Evolutionary conservation across 108 stramenopile species (phyloP), one percentile per base, ranked within the genome.

Genomic region (Thalassiosira profunda): DNA sequence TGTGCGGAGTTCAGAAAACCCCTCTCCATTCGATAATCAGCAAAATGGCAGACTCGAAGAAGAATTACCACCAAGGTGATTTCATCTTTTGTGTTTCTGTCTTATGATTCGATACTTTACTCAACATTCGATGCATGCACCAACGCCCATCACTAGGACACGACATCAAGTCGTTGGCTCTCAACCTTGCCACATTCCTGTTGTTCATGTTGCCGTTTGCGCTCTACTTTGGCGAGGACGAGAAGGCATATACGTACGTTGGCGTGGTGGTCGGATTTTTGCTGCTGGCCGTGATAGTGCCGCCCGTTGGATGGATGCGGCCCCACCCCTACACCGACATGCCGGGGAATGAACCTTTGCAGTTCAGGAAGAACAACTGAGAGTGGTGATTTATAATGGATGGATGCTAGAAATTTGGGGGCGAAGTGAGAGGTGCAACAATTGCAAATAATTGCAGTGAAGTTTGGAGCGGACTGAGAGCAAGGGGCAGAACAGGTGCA

Each of bases 251-350:
- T 14, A 34, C 60, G 11, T 64, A 64, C 30, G 38, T 73, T 38
- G 79, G 52, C 35, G 60, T 79, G 1, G 83, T 88, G 10, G 81
- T 38, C 0, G 85, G 35, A 23, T 34, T 64, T 17, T 57, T 90
- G 23, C 23, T 82, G 1, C 10, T 91, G 28, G 83, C 90, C 0
- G 61, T 84, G 3, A 25, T 94, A 21, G 67, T 74, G 2, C 93
- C 93, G 12, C 93, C 93, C 17, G 41, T 90, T 12, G 93, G 93
- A 30, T 84, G 80, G 79, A 69, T 74, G 77, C 72, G 90, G 65
- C 93, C 93, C 20, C 93, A 94, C 65, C 86, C 86, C 2, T 94
- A 94, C 53, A 83, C 86, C 34, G 93, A 94, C 76, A 60, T 80
- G 23, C 81, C 83, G 1, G 56, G 54, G 2, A 94, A 94, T 76